Conservation (phyloP, 345 rosid species). For the Raphanus raphanistrum region DNA sequence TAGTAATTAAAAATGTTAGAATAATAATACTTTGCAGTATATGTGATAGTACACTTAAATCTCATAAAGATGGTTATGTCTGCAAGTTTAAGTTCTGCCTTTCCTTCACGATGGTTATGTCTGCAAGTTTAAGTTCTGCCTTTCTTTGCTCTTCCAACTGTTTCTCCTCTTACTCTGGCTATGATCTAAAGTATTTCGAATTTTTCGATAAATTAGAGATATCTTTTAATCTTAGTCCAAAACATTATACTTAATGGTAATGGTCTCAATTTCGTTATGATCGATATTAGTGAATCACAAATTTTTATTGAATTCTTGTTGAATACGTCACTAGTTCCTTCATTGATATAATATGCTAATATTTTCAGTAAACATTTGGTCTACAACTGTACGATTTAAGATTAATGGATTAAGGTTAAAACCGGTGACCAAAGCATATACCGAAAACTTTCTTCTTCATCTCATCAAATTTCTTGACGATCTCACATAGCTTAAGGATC, state of each 20-base stretch:
- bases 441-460: constrained; percentile 83
- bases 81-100: constrained; percentile 70
- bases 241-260: not conserved
- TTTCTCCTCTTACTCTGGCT: constrained; percentile 85
- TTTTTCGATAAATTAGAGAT: not conserved
- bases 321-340: no score
- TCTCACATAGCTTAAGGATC: constrained; percentile 71
- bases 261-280: no score
- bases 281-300: no score
- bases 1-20: not conserved
- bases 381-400: no score
- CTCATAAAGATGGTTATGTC: constrained; percentile 44
- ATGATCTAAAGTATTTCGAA: constrained; percentile 46
- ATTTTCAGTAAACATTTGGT: no score
- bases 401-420: constrained; percentile 8
- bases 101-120: constrained; percentile 55
- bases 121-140: constrained; percentile 73
- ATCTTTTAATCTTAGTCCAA: not conserved
- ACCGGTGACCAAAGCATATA: constrained; percentile 97
- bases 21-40: not conserved
- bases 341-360: no score
- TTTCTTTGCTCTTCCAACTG: constrained; percentile 59
- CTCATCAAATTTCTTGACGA: constrained; percentile 58
- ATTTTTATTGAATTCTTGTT: no score
- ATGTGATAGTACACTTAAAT: not conserved